Conservation (phyloP, 805 yeast species). For the Ogataea pilisensis region DNA sequence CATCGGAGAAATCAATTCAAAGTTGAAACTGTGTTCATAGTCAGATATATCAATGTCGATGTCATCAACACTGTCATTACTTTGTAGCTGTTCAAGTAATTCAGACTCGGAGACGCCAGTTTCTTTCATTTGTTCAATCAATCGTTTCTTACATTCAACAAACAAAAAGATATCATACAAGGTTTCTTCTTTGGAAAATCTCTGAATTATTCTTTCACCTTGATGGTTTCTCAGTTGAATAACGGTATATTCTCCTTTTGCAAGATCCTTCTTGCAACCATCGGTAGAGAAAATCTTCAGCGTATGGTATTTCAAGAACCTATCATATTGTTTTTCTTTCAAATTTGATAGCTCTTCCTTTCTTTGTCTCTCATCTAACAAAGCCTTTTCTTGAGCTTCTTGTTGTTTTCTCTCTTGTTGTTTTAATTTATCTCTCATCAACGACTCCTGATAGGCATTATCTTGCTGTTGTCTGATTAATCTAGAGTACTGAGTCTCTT, state of each 20-base stretch:
- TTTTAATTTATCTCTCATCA: slow-evolving; percentile 52
- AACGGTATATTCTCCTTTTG: slow-evolving; percentile 34
- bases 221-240: slow-evolving; percentile 53
- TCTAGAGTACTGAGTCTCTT: slow-evolving; percentile 56
- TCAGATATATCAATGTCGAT: slow-evolving; percentile 6
- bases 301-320: slow-evolving; percentile 19
- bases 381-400: slow-evolving; percentile 23
- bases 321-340: slow-evolving; percentile 16
- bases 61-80: slow-evolving; percentile 5
- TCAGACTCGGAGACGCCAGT: slow-evolving; percentile 10
- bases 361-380: slow-evolving; percentile 14
- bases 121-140: slow-evolving; percentile 10
- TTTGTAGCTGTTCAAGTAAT: slow-evolving; percentile 7
- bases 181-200: slow-evolving; percentile 36
- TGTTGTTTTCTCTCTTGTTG: slow-evolving; percentile 38
- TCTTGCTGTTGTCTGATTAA: slow-evolving; percentile 62
- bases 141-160: slow-evolving; percentile 38
- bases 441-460: slow-evolving; percentile 57
- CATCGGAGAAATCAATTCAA: slow-evolving; percentile 34
- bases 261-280: slow-evolving; percentile 12
- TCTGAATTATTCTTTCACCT: slow-evolving; percentile 47
- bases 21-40: slow-evolving; percentile 26
- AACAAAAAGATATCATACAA: slow-evolving; percentile 46
- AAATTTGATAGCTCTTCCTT: slow-evolving; percentile 12
- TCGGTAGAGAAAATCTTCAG: slow-evolving; percentile 3